Base-by-base conservation (phyloP, 768 basidiomycete species). In the Tylopilus rubrobrunneus region DNA sequence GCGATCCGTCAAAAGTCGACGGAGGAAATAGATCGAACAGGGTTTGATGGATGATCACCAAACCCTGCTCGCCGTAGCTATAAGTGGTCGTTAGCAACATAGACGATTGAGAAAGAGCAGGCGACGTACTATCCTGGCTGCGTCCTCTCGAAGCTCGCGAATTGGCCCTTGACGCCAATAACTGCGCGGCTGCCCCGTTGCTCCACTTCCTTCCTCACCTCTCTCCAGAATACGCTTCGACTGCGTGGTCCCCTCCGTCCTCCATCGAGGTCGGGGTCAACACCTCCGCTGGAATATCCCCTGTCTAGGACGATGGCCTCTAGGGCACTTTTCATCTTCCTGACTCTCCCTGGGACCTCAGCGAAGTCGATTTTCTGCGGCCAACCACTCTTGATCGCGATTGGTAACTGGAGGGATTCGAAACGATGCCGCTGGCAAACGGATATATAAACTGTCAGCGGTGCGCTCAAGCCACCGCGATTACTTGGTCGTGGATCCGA, bases 61-160 rank as follows among this genome's bases (percentile, higher is more conserved):
- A 88, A 12, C 92, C 92, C 36, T 84, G 78, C 66, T 92, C 90
- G 40, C 92, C 92, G 59, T 95, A 96, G 68, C 92, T 96, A 53
- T 7, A 48, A 41, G 19, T 5, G 11, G 11, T 23, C 48, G 5
- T 56, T 31, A 15, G 42, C 36, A 10, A 19, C 27, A 17, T 12
- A 11, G 8, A 19, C 9, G 37, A 23, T 31, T 10, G 25, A 25
- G 44, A 41, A 14, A 14, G 34, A 49, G 28, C 29, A 21, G 25
- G 52, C 9, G 41, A 80, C 91, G 73, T 64, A 96, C 92, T 94
- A 96, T 73, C 93, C 92, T 28, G 92, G 91, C 62, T 92, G 88
- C 5, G 83, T 82, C 71, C 84, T 87, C 59, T 90, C 82, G 61
- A 95, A 95, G 59, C 74, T 88, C 17, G 80, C 77, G 61, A 86